phyloP scores from a whole-genome alignment of 2,329 filamentous ascomycete genomes.

The Nigrospora oryzae region DNA sequence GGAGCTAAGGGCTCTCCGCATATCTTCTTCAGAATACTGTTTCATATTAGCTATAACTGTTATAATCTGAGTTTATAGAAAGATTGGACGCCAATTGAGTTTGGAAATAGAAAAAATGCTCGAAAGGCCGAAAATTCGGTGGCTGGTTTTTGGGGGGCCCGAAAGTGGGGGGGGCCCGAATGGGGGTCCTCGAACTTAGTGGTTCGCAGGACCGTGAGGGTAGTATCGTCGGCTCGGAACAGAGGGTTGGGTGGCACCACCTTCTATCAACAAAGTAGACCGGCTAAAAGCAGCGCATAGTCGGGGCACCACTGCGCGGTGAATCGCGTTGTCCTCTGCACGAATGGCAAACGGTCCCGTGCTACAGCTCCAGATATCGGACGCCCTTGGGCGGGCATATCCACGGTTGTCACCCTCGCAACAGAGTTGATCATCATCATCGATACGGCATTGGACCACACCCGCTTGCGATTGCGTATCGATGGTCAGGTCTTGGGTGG shows the following conservation, averaged over 20 bases:
- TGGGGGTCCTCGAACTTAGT: too few species aligned
- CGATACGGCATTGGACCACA: constrained; percentile 27
- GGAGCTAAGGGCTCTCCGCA: too few species aligned
- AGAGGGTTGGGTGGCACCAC: constrained; percentile 36
- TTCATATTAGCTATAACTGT: too few species aligned
- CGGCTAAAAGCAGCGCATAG: constrained; percentile 41
- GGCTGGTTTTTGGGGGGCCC: too few species aligned
- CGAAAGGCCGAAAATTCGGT: too few species aligned
- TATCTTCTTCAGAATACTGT: too few species aligned
- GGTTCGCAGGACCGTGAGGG: constrained; percentile 32
- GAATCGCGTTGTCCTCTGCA: constrained; percentile 26
- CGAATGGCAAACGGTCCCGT: constrained; percentile 34
- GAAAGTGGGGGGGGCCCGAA: too few species aligned
- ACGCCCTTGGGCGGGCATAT: constrained; percentile 8
- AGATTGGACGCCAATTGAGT: too few species aligned
- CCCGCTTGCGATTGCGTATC: constrained; percentile 25
- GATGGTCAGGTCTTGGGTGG: constrained; percentile 26
- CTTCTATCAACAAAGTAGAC: constrained; percentile 34
- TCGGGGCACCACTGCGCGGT: constrained; percentile 33
- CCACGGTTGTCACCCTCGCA: constrained; percentile 32
- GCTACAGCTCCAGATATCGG: constrained; percentile 43
- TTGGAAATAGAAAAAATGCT: too few species aligned
- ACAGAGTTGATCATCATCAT: constrained; percentile 19
- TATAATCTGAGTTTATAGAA: too few species aligned
- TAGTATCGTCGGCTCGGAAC: constrained; percentile 33